Base-by-base conservation (phyloP, 441 rosid species). In the Croton setiger region DNA sequence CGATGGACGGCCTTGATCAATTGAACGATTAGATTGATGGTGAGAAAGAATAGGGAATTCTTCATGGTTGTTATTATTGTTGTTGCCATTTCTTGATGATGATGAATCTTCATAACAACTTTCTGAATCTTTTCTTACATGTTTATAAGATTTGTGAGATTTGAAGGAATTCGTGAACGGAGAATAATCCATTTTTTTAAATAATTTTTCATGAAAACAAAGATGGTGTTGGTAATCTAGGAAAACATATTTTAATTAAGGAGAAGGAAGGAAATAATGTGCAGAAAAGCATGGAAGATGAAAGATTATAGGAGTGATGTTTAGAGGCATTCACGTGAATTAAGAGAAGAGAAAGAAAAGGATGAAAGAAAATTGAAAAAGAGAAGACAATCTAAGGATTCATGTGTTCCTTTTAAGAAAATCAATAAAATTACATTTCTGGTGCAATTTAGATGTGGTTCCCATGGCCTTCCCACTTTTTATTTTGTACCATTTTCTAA, bases 161-260 rank as follows among this genome's bases (percentile, higher is more conserved):
- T 81, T 81, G 72, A 82, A 85, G 12, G 88, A 78, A 59, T 83
- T 82, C 73, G 68, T 81, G 0, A 72, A 23, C 11, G 79, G 37
- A 15, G 79, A 54, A 62, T 75, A 80, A 55, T 77, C 78, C 88
- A 87, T 83, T 14, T 7, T 21, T n/a, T 18, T 21, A 4, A 44
- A 31, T n/a, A 31, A 60, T 18, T 4, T 37, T 18, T 18, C 20
- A 12, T 7, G 12, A 56, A 66, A 37, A 39, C 20, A 6, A 39
- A 39, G 8, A 13, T 0, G 9, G 41, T 31, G 52, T 54, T 66
- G 9, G 56, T 55, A 35, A 45, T 45, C 44, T 12, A 21, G 33
- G 56, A 21, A 39, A 67, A 27, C 63, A 43, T 62, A 20, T 4
- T 44, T 7, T 14, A 14, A 27, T 62, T 62, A 7, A 6, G 7